Evolutionary conservation across 371 early-diverging fungal genomes (phyloP).

Genomic region (Mucor sp.): DNA sequence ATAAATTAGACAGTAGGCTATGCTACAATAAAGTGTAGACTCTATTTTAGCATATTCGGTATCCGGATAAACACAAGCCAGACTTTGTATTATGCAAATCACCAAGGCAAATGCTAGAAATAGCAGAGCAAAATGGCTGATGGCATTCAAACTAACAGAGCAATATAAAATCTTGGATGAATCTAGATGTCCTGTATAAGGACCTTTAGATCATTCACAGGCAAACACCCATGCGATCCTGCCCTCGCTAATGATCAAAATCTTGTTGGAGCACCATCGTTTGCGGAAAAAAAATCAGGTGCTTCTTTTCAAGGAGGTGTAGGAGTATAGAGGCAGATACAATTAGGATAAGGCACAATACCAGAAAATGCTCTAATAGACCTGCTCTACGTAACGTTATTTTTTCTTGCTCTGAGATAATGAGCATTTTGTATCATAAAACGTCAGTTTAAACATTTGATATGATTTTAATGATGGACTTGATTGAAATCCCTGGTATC

Average conservation of each 20-base stretch:
- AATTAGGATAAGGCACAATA: not conserved
- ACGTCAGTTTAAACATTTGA: not conserved
- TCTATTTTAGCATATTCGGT: not conserved
- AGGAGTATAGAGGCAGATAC: not conserved
- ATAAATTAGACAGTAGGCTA: too few relatives aligned
- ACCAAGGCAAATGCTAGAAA: not conserved
- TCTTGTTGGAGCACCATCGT: not conserved
- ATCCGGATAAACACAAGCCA: not conserved
- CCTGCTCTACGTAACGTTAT: not conserved
- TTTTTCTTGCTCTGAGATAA: not conserved
- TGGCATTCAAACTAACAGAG: not conserved
- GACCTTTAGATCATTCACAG: not conserved
- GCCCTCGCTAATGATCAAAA: not conserved
- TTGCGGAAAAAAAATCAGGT: not conserved
- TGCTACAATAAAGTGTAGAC: too few relatives aligned
- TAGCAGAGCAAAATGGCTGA: not conserved
- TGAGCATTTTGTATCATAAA: not conserved
- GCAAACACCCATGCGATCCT: not conserved
- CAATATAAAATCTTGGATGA: too few relatives aligned
- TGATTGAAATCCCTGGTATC: not conserved
- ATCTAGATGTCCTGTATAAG: not conserved
- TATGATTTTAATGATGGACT: not conserved
- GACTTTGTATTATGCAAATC: not conserved
- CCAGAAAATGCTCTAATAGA: not conserved
- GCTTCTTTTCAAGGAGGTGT: not conserved